Base-by-base conservation (phyloP, 1,284 basidiomycete species). In the Marasmius sp. region DNA sequence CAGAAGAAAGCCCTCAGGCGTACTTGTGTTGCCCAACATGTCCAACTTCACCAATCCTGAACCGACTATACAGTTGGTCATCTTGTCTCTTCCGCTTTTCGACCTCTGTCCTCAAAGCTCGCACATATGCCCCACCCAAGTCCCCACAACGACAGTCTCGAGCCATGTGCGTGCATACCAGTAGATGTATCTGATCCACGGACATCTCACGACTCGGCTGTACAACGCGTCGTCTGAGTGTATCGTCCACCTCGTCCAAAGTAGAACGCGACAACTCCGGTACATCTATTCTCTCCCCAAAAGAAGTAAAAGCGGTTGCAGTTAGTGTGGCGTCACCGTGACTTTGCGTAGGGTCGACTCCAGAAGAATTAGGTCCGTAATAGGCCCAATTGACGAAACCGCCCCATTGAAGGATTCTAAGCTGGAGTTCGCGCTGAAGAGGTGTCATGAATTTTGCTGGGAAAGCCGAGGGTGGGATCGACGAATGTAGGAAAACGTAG, bases 1-100 rank as follows among this genome's bases (percentile, higher is more conserved):
- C 61, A 52, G 36, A 16, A 5, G 59, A 49, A 79, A 27, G 27
- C 27, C 27, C 27, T 27, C 27, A 27, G 27, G 5, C 88, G 70
- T 71, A 94, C 91, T 91, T 84, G 76, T 95, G 93, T 27, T 92
- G 92, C 1, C 93, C 93, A 49, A 95, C 88, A 75, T 95, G 93
- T 1, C 83, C 89, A 12, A 91, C 83, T 66, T 92, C 86, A 1
- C 84, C 84, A 1, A 94, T 75, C 54, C 75, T 77, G 43, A 86
- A 71, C 57, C 66, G 62, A 16, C 61, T 63, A 1, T 72, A 67
- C 3, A 64, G 60, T 3, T 71, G 70, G 1, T 69, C 68, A 52
- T 75, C 67, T 22, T 45, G 55, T 36, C 52, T 50, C 39, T 66
- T 69, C 59, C 77, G 78, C 27, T 69, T 69, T 27, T 68, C 66